Evolutionary conservation across 1,284 basidiomycete species (phyloP).

Genomic region (Hortiboletus rubellus): DNA sequence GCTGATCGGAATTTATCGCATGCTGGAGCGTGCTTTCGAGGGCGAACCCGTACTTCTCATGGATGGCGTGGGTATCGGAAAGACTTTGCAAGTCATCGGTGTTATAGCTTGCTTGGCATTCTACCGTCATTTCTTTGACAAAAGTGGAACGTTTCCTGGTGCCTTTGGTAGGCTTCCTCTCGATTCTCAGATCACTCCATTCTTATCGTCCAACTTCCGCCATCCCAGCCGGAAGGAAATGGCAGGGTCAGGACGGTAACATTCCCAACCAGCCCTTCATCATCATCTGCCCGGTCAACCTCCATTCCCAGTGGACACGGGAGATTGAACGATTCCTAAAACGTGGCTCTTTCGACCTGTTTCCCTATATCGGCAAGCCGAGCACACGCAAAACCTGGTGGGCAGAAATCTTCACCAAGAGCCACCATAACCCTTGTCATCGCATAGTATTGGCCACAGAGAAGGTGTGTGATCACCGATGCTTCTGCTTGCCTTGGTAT

Average conservation of each 20-base stretch:
- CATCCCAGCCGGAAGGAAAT: neutral
- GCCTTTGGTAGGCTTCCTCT: neutral
- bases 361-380: too few relatives aligned
- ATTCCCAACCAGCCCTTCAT: neutral
- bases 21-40: neutral
- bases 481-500: too few relatives aligned
- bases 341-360: neutral
- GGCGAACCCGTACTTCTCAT: conserved; percentile 2
- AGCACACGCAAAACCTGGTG: too few relatives aligned
- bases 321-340: neutral
- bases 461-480: too few relatives aligned
- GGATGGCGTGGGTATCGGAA: conserved; percentile 2
- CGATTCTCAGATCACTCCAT: too few relatives aligned
- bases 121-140: neutral
- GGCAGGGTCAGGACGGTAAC: neutral
- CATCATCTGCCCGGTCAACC: neutral
- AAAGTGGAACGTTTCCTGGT: neutral
- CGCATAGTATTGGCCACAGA: too few relatives aligned
- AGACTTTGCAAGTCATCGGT: neutral
- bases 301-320: neutral
- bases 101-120: neutral
- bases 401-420: neutral
- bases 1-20: neutral
- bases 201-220: too few relatives aligned
- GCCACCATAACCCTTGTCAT: too few relatives aligned